Percentiles rank a stretch among this genome's conserved stretches.
These are phyloP conservation scores for Microbotryum intermedium DNA, from an alignment of 1,284 basidiomycete genomes.

Conservation along the genomic window DNA sequence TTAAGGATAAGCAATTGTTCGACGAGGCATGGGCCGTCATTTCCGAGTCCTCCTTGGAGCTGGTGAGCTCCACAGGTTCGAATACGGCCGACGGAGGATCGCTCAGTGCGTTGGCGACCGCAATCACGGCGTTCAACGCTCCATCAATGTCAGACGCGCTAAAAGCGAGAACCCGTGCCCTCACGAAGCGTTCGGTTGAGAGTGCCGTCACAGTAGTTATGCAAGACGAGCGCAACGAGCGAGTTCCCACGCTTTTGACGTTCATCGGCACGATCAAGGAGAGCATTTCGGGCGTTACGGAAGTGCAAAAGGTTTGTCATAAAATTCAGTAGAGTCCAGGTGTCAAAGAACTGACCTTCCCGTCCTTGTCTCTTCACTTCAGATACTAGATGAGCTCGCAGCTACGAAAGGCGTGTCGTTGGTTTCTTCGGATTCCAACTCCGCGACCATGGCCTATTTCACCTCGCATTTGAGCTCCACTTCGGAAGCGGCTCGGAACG, in stretches of 20 bases:
- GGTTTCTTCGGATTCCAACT: too few species aligned
- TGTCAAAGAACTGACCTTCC: too few species aligned
- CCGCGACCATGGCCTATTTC: neutral
- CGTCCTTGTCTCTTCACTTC: too few species aligned
- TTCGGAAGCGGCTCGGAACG: neutral
- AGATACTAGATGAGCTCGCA: too few species aligned
- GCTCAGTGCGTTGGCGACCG: slow-evolving; percentile 8
- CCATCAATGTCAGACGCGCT: neutral
- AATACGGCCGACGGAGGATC: neutral
- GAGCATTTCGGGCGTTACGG: neutral
- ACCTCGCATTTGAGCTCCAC: neutral
- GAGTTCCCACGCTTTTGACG: neutral
- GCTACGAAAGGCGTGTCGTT: too few species aligned
- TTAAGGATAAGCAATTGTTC: neutral
- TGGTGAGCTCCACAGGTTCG: neutral
- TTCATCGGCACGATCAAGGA: neutral
- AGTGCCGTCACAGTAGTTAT: neutral
- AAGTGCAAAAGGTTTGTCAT: too few species aligned
- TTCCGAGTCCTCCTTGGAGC: neutral
- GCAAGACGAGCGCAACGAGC: neutral
- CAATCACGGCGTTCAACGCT: slow-evolving; percentile 5
- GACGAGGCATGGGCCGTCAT: slow-evolving; percentile 5
- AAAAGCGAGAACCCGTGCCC: neutral
- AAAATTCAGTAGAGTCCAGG: too few species aligned
- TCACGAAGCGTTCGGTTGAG: neutral